These are phyloP conservation scores for Eucalyptus grandis DNA, from an alignment of 345 rosid species.

Conservation along the genomic window DNA sequence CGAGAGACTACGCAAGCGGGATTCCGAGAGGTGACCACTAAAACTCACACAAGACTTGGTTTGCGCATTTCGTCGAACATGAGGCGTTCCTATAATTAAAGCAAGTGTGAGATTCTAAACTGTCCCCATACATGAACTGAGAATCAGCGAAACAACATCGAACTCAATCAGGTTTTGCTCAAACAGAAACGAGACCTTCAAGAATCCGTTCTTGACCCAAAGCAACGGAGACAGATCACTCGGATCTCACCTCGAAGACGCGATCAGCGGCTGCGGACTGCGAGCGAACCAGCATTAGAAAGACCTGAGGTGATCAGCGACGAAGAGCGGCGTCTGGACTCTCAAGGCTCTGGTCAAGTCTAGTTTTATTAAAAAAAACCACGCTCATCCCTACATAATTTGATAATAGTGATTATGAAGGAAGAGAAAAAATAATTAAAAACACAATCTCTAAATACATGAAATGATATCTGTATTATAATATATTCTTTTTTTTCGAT, in stretches of 20 bases:
- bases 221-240: not conserved
- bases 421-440: too few species aligned
- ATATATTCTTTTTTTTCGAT: too few species aligned
- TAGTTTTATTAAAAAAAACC: too few species aligned
- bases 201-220: not conserved
- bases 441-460: too few species aligned
- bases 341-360: too few species aligned
- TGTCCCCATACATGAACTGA: not conserved
- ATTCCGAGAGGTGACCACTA: not conserved
- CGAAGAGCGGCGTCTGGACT: too few species aligned
- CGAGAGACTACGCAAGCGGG: not conserved
- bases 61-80: not conserved
- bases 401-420: too few species aligned
- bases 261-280: not conserved
- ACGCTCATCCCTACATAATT: too few species aligned
- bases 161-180: not conserved
- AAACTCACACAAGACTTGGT: not conserved
- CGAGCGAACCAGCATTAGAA: not conserved
- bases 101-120: not conserved
- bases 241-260: not conserved
- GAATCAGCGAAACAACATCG: not conserved
- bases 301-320: not conserved
- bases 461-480: too few species aligned
- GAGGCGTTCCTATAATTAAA: not conserved
- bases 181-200: not conserved